phyloP scores from a whole-genome alignment of 2,329 filamentous ascomycete genomes.

The Cordyceps javanica region DNA sequence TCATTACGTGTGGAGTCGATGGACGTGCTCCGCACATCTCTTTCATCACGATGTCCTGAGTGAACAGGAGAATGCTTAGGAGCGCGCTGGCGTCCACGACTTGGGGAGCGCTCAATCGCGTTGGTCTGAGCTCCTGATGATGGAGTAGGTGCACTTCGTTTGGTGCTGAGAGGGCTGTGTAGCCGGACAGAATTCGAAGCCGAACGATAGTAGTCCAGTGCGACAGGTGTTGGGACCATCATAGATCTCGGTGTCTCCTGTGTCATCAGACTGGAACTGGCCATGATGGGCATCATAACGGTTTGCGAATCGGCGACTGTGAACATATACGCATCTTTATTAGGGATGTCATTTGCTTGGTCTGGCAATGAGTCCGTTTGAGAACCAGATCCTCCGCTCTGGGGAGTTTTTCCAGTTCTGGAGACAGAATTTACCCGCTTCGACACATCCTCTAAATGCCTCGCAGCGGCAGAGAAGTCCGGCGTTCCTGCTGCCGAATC shows the following conservation, averaged over 20 bases:
- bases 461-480: neutral
- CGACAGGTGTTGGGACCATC: neutral
- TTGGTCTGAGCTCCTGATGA: neutral
- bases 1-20: neutral
- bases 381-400: too few species aligned
- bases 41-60: neutral
- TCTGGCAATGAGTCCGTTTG: too few species aligned
- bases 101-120: neutral
- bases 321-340: too few species aligned
- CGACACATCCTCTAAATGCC: neutral
- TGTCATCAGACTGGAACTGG: neutral
- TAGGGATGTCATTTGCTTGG: too few species aligned
- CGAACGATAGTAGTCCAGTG: neutral
- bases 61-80: neutral
- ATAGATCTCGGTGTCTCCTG: neutral
- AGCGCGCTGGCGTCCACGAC: neutral
- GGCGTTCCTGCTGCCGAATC: constrained; percentile 15
- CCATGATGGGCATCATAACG: neutral
- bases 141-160: too few species aligned
- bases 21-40: neutral
- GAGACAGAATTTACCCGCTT: neutral
- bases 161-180: too few species aligned
- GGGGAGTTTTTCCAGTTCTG: too few species aligned
- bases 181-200: too few species aligned
- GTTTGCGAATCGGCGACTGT: too few species aligned